These are phyloP conservation scores for Annona squamosa DNA, from an alignment of 164 flowering plant genomes.

Conservation along the genomic window DNA sequence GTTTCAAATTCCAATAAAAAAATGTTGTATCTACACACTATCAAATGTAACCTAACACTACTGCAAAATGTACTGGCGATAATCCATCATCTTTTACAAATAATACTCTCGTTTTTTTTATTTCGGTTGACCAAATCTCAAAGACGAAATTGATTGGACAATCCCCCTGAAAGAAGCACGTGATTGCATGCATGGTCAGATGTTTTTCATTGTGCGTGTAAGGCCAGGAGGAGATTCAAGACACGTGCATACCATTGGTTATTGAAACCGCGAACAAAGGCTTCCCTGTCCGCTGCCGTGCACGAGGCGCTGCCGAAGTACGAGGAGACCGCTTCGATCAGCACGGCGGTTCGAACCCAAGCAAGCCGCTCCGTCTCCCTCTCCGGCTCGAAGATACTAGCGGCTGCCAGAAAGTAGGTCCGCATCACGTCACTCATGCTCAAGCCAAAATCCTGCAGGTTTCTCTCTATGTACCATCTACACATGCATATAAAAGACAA, in stretches of 20 bases:
- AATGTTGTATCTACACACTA: too few relatives aligned
- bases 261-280: constrained; percentile 36
- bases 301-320: constrained; percentile 15
- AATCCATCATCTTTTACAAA: too few relatives aligned
- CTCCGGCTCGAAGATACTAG: constrained; percentile 62
- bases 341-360: constrained; percentile 59
- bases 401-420: constrained; percentile 57
- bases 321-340: constrained; percentile 37
- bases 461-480: constrained; percentile 67
- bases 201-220: too few relatives aligned
- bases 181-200: too few relatives aligned
- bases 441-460: constrained; percentile 37
- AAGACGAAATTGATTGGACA: too few relatives aligned
- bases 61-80: too few relatives aligned
- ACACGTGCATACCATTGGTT: neutral
- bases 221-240: too few relatives aligned
- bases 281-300: constrained; percentile 20
- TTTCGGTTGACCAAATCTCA: too few relatives aligned
- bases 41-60: too few relatives aligned
- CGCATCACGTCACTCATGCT: constrained; percentile 34
- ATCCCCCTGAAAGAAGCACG: too few relatives aligned
- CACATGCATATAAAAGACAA: neutral
- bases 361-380: constrained; percentile 49
- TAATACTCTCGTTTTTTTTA: too few relatives aligned
- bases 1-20: too few relatives aligned